A percentile compares a stretch with the other conserved stretches of the same genome.
phyloP scores from a whole-genome alignment of 768 basidiomycete species.

The Suillus subalutaceus region DNA sequence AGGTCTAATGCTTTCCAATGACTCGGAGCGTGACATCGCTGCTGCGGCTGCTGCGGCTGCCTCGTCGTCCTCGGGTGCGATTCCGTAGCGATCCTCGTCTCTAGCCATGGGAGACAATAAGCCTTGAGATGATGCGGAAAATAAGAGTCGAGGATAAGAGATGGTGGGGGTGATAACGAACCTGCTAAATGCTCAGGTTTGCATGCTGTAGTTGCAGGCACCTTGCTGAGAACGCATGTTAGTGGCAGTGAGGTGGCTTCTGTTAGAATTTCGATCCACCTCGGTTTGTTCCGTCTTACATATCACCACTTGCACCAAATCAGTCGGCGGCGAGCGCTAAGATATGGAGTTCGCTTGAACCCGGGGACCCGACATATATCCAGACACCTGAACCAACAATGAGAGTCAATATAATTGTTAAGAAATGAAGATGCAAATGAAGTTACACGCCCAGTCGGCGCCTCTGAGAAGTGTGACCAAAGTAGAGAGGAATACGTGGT shows the following conservation, averaged over 20 bases:
- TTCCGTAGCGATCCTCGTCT: too few species aligned
- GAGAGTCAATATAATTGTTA: background rate
- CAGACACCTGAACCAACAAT: background rate
- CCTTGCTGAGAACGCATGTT: background rate
- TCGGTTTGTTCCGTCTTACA: background rate
- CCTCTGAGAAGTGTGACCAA: background rate
- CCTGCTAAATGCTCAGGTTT: background rate
- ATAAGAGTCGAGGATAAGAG: background rate
- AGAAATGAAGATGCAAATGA: background rate
- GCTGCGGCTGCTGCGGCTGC: too few species aligned
- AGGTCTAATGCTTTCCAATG: too few species aligned
- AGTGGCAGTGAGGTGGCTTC: background rate
- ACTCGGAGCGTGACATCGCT: too few species aligned
- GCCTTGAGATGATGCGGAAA: background rate
- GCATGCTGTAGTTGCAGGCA: background rate
- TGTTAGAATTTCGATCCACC: background rate
- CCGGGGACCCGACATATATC: background rate
- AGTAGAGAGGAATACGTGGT: background rate
- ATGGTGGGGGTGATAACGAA: background rate
- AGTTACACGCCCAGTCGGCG: background rate
- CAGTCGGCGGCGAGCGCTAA: background rate
- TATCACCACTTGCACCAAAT: background rate
- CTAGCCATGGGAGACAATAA: background rate
- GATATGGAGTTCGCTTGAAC: background rate
- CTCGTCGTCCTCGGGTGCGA: too few species aligned